Evolutionary conservation across 441 rosid genomes (phyloP).

Genomic region (Adansonia madagascariensis): DNA sequence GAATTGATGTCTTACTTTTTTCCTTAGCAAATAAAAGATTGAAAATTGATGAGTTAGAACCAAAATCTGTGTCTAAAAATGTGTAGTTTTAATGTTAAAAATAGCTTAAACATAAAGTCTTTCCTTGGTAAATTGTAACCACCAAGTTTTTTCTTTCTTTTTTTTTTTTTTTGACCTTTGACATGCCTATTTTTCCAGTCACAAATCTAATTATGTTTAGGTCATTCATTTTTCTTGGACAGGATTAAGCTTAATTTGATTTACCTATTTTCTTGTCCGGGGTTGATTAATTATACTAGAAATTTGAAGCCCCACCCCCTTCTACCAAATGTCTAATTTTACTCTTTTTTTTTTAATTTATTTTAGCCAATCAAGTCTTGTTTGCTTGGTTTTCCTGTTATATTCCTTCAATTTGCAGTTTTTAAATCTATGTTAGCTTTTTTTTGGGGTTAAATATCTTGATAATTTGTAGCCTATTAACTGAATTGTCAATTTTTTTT

Average conservation of each 20-base stretch:
- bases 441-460: neutral
- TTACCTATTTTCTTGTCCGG: neutral
- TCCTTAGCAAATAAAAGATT: neutral
- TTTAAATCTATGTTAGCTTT: neutral
- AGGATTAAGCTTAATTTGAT: neutral
- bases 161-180: neutral
- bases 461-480: neutral
- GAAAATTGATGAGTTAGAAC: neutral
- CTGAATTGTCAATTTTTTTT: constrained; percentile 5
- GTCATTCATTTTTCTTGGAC: neutral
- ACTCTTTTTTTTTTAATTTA: neutral
- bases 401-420: neutral
- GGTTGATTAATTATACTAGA: neutral
- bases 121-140: neutral
- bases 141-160: neutral
- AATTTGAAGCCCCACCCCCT: constrained; percentile 1
- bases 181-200: neutral
- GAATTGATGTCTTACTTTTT: neutral
- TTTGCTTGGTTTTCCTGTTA: neutral
- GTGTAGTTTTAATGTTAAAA: neutral
- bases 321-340: constrained; percentile 22
- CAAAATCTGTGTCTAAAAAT: neutral
- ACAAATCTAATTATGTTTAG: neutral
- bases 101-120: neutral
- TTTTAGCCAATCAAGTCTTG: neutral